phyloP scores from a whole-genome alignment of 2,329 filamentous ascomycete species.

The Penicillium freii region DNA sequence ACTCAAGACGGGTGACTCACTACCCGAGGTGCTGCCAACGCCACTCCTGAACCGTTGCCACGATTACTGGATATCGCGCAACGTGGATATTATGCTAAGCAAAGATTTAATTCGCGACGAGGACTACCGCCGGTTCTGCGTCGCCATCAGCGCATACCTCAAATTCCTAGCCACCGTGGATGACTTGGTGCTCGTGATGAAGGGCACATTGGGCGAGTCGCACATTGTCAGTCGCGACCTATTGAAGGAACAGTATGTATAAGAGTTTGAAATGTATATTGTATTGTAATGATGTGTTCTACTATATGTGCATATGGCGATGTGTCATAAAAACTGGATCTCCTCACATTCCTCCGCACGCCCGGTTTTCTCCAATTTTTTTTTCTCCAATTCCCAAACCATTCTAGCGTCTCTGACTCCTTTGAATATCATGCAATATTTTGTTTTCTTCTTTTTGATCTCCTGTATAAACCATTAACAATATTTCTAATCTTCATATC shows the following conservation, averaged over 20 bases:
- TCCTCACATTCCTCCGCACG: slow-evolving; percentile 10
- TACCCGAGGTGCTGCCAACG: slow-evolving; percentile 50
- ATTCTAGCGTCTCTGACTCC: neutral
- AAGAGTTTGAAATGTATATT: neutral
- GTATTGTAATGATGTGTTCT: neutral
- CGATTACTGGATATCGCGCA: slow-evolving; percentile 25
- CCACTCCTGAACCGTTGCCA: slow-evolving; percentile 44
- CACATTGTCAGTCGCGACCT: slow-evolving; percentile 31
- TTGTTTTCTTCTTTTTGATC: neutral
- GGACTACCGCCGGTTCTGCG: slow-evolving; percentile 49
- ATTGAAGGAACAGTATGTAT: slow-evolving; percentile 9
- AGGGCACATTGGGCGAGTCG: slow-evolving; percentile 46
- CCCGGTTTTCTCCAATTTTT: slow-evolving; percentile 11
- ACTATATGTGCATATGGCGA: neutral
- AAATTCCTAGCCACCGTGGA: slow-evolving; percentile 47
- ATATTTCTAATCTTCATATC: neutral
- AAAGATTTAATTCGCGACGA: slow-evolving; percentile 41
- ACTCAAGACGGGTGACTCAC: slow-evolving; percentile 48
- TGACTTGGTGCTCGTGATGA: slow-evolving; percentile 47
- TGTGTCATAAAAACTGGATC: slow-evolving; percentile 6
- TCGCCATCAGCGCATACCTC: slow-evolving; percentile 47
- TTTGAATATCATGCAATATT: neutral
- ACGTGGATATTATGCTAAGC: slow-evolving; percentile 30
- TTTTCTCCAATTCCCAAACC: neutral
- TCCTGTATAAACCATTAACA: neutral